Conservation (phyloP, 768 basidiomycete genomes). For the Mycena albidolilacea region DNA sequence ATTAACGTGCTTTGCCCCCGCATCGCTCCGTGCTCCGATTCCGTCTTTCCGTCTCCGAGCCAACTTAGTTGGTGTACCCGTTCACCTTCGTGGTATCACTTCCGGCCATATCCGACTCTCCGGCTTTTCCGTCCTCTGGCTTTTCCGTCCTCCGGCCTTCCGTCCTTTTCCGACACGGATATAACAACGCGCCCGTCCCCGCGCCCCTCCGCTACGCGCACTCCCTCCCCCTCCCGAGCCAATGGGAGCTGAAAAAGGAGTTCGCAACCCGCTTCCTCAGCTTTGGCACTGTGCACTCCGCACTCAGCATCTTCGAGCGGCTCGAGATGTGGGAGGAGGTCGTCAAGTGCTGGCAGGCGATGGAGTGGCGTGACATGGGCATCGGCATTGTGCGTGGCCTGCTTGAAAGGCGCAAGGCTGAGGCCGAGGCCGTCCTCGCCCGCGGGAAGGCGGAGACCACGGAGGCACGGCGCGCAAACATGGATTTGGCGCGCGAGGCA, state of each 20-base stretch:
- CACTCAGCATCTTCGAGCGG: constrained; percentile 93
- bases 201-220: constrained; percentile 89
- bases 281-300: constrained; percentile 90
- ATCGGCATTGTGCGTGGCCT: constrained; percentile 88
- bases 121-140: too few species aligned
- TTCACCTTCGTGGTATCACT: too few species aligned
- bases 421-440: constrained; percentile 79
- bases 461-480: constrained; percentile 54
- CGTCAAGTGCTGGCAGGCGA: constrained; percentile 86
- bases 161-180: too few species aligned
- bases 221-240: constrained; percentile 85
- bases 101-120: too few species aligned
- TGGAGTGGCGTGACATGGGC: constrained; percentile 86
- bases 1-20: too few species aligned
- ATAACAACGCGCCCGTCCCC: constrained; percentile 75
- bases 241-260: constrained; percentile 95
- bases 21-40: too few species aligned
- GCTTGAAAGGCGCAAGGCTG: constrained; percentile 85
- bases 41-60: too few species aligned
- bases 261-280: constrained; percentile 87
- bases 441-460: constrained; percentile 67
- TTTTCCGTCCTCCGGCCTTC: too few species aligned
- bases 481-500: constrained; percentile 83
- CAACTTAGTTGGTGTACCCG: too few species aligned
- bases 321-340: constrained; percentile 99